Percentiles rank a stretch among this genome's conserved stretches.
Conservation (phyloP, 2,329 filamentous ascomycete species). For the Tolypocladium capitatum region DNA sequence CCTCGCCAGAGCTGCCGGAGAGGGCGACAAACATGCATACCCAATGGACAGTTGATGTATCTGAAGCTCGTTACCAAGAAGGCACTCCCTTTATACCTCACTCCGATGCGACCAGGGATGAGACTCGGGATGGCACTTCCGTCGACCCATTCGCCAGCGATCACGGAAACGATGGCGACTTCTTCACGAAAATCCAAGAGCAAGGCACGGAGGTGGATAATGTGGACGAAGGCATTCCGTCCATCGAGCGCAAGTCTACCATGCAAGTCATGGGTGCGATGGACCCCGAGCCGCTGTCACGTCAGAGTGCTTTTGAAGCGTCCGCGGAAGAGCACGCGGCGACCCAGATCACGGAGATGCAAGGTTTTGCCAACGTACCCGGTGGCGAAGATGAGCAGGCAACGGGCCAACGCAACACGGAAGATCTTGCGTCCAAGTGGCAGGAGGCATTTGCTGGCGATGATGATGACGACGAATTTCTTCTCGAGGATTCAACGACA, state of each 20-base stretch:
- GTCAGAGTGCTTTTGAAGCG: conserved; percentile 19
- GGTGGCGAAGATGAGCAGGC: conserved; percentile 5
- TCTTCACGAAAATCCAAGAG: conserved; percentile 42
- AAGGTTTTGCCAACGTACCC: background rate
- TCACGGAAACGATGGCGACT: conserved; percentile 43
- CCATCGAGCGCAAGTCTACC: conserved; percentile 56
- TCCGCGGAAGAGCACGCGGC: conserved; percentile 14
- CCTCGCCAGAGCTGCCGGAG: conserved; percentile 3
- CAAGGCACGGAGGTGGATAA: conserved; percentile 8
- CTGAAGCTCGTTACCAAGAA: conserved; percentile 54
- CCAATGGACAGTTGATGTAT: conserved; percentile 28
- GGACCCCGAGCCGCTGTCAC: conserved; percentile 18
- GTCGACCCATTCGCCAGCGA: conserved; percentile 28
- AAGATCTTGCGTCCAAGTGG: conserved; percentile 71
- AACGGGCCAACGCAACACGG: conserved; percentile 21
- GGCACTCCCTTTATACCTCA: conserved; percentile 49
- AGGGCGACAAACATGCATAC: conserved; percentile 6
- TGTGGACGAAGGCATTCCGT: conserved; percentile 10
- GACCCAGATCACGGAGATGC: background rate
- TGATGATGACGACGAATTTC: conserved; percentile 55
- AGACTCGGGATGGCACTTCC: background rate
- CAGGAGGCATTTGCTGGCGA: conserved; percentile 65
- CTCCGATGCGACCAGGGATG: conserved; percentile 3
- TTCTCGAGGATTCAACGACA: conserved; percentile 41
- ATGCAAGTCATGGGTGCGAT: conserved; percentile 48